Evolutionary conservation across 257 asterid genomes (phyloP).

Genomic region (Oldenlandia corymbosa): DNA sequence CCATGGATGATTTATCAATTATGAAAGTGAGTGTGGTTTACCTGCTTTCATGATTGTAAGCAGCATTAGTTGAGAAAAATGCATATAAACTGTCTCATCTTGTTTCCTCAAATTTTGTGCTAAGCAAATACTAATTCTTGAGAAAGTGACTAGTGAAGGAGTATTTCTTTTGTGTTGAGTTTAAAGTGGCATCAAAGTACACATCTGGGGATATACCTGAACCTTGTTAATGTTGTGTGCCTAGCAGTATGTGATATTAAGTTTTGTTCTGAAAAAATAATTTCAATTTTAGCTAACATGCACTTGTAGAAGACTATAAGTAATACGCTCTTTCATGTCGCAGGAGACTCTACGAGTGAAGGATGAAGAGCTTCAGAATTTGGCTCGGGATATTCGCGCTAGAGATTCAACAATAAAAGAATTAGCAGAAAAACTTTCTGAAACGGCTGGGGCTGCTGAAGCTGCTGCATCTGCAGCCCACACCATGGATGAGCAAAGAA

Average conservation of each 20-base stretch:
- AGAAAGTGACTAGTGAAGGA: background rate
- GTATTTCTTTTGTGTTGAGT: background rate
- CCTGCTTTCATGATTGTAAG: background rate
- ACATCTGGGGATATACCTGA: background rate
- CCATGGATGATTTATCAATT: conserved; percentile 92
- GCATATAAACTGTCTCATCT: background rate
- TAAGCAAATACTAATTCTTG: background rate
- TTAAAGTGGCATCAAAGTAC: background rate
- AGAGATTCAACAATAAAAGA: conserved; percentile 85
- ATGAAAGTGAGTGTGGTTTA: conserved; percentile 61
- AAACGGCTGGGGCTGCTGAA: conserved; percentile 96
- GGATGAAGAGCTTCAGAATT: conserved; percentile 96
- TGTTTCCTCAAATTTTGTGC: background rate
- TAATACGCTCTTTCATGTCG: conserved; percentile 21
- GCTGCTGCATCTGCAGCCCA: conserved; percentile 98
- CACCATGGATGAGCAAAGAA: conserved; percentile 87
- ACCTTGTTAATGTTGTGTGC: background rate
- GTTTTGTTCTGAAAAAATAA: too few relatives aligned
- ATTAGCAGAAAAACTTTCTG: conserved; percentile 79
- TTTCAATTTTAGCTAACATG: background rate
- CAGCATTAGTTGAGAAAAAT: background rate
- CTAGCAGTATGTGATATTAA: too few relatives aligned
- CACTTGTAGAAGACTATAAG: background rate
- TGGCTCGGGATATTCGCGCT: conserved; percentile 85
- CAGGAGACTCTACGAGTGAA: conserved; percentile 95